phyloP scores from a whole-genome alignment of 768 basidiomycete species.

The Ephemerocybe angulata region DNA sequence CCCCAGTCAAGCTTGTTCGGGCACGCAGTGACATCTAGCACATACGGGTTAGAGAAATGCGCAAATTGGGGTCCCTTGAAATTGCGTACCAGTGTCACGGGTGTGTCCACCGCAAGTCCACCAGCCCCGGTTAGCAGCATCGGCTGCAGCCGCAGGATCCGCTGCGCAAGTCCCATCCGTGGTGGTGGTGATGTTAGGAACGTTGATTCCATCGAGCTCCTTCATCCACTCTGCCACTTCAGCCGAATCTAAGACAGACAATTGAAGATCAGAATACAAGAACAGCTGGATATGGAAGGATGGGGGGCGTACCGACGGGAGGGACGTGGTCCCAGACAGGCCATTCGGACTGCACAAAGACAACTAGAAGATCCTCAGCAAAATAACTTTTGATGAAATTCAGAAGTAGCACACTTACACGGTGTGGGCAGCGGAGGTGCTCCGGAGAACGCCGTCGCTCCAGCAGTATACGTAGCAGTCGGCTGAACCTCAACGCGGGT shows the following conservation, averaged over 20 bases:
- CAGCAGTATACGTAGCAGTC: conserved; percentile 52
- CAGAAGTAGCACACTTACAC: conserved; percentile 47
- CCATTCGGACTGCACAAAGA: conserved; percentile 42
- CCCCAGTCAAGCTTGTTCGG: conserved; percentile 73
- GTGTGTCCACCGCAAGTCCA: conserved; percentile 85
- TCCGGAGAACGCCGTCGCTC: conserved; percentile 59
- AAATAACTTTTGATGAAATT: neutral
- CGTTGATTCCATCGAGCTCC: conserved; percentile 65
- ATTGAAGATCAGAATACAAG: conserved; percentile 1
- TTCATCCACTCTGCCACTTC: conserved; percentile 72
- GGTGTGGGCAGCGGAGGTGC: conserved; percentile 63
- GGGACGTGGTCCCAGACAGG: conserved; percentile 61
- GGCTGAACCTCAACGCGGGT: conserved; percentile 45
- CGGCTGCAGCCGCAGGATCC: conserved; percentile 51
- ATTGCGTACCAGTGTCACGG: conserved; percentile 41
- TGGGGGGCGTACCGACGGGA: conserved; percentile 45
- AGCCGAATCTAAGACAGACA: conserved; percentile 38
- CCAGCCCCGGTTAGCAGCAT: conserved; percentile 72
- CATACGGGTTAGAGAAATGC: neutral
- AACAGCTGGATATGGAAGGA: neutral
- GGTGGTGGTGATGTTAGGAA: conserved; percentile 65
- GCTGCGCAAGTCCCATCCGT: conserved; percentile 62
- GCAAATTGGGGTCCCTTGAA: neutral
- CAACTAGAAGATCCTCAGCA: conserved; percentile 15
- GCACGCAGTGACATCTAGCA: conserved; percentile 59